phyloP scores from a whole-genome alignment of 225 moss, liverwort and hornwort species.

The Anthoceros angustus region DNA sequence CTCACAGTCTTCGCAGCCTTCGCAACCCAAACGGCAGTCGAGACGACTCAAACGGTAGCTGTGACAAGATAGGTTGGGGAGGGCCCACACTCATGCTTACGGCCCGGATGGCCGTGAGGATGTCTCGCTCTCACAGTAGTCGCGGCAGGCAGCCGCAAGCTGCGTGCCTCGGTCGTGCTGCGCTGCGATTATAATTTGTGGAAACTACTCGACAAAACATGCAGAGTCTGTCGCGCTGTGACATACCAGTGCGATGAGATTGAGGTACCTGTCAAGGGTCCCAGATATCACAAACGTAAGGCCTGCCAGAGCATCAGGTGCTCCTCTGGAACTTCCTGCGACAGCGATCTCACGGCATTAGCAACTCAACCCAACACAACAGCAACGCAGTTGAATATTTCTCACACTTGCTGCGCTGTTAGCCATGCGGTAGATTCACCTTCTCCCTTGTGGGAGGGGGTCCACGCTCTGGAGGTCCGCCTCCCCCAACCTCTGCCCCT shows the following conservation, averaged over 20 bases:
- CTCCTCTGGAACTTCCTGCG: conserved; percentile 82
- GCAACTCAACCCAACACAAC: background rate
- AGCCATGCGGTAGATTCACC: conserved; percentile 26
- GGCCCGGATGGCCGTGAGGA: too few relatives aligned
- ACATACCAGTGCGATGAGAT: too few relatives aligned
- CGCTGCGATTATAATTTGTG: too few relatives aligned
- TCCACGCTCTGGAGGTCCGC: conserved; percentile 33
- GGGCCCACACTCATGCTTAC: background rate
- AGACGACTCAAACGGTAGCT: too few relatives aligned
- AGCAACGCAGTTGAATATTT: background rate
- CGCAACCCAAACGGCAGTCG: background rate
- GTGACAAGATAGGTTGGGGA: background rate
- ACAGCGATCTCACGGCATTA: conserved; percentile 6
- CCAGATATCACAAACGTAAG: conserved; percentile 83
- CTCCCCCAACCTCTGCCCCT: conserved; percentile 29
- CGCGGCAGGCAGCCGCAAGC: too few relatives aligned
- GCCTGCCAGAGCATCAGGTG: conserved; percentile 63
- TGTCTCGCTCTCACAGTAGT: too few relatives aligned
- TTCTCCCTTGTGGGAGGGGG: conserved; percentile 88
- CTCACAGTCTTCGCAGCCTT: background rate
- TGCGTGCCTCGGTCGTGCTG: too few relatives aligned
- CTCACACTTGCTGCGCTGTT: too few relatives aligned
- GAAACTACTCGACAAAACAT: too few relatives aligned
- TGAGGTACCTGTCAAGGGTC: conserved; percentile 71
- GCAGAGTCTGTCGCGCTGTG: too few relatives aligned